Conservation (phyloP, 768 basidiomycete species). For the Psilocybe subaeruginosa region DNA sequence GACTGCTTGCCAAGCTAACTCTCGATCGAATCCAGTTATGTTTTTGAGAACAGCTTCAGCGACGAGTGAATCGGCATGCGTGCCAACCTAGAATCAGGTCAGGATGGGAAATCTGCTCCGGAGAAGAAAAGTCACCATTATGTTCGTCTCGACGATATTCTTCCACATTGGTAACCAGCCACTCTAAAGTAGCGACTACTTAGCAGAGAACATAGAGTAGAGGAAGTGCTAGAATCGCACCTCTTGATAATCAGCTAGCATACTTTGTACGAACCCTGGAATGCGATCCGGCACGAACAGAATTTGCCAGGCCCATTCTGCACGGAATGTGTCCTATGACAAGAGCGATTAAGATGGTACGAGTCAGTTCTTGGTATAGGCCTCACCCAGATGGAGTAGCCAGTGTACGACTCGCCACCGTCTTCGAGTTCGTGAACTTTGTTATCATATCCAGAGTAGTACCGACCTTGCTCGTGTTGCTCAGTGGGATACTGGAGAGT, state of each 20-base stretch:
- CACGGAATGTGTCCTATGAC: conserved; percentile 73
- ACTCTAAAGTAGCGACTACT: conserved; percentile 37
- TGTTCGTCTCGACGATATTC: conserved; percentile 85
- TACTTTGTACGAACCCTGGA: conserved; percentile 74
- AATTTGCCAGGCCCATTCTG: conserved; percentile 80
- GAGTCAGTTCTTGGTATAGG: neutral
- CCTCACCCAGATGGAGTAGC: conserved; percentile 81
- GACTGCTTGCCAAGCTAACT: conserved; percentile 73
- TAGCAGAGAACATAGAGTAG: neutral
- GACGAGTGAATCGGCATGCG: conserved; percentile 79
- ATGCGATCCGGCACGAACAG: conserved; percentile 78
- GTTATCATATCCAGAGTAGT: conserved; percentile 82
- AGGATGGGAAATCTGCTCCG: neutral
- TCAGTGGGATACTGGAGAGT: conserved; percentile 79
- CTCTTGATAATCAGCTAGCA: conserved; percentile 79
- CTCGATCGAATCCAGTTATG: conserved; percentile 61
- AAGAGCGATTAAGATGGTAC: neutral
- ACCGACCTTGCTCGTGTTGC: conserved; percentile 62
- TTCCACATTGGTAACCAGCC: conserved; percentile 95
- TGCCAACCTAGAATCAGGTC: conserved; percentile 56
- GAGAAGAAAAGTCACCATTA: conserved; percentile 55
- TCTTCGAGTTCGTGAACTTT: conserved; percentile 47
- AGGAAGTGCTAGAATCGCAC: conserved; percentile 32
- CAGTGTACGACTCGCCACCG: conserved; percentile 69
- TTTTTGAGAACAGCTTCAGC: conserved; percentile 75